These are phyloP conservation scores for Penicillium sp. DNA, from an alignment of 2,329 filamentous ascomycete genomes.

Conservation along the genomic window DNA sequence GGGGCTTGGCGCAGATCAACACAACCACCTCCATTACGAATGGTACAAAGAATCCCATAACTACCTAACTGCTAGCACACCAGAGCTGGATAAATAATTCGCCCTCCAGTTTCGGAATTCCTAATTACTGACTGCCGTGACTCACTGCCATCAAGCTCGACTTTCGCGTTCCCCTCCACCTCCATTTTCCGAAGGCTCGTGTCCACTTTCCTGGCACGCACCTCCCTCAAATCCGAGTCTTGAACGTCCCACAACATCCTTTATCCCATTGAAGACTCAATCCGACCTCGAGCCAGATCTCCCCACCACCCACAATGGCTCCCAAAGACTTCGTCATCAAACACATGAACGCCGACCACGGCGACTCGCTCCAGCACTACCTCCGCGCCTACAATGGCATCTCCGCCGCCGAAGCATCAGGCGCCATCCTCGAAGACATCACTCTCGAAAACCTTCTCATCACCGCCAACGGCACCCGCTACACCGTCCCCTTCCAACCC, in stretches of 20 bases:
- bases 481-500: constrained; percentile 66
- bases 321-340: constrained; percentile 64
- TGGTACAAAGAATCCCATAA: too few species aligned
- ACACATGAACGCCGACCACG: constrained; percentile 88
- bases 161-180: not conserved
- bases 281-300: not conserved
- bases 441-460: constrained; percentile 65
- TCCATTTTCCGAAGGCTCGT: not conserved
- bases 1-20: constrained; percentile 20
- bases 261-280: too few species aligned
- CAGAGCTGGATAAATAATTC: too few species aligned
- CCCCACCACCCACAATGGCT: constrained; percentile 18
- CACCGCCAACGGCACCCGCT: constrained; percentile 49
- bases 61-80: too few species aligned
- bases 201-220: not conserved
- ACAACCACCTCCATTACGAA: too few species aligned
- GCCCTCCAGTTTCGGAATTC: too few species aligned
- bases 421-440: constrained; percentile 64
- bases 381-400: constrained; percentile 70
- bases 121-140: too few species aligned
- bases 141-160: not conserved
- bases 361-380: constrained; percentile 72
- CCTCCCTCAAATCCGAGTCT: not conserved
- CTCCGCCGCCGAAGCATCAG: constrained; percentile 56
- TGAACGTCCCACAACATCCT: too few species aligned